These are phyloP conservation scores for Zygoascus biomembranicola DNA, from an alignment of 805 yeast genomes.

Conservation along the genomic window DNA sequence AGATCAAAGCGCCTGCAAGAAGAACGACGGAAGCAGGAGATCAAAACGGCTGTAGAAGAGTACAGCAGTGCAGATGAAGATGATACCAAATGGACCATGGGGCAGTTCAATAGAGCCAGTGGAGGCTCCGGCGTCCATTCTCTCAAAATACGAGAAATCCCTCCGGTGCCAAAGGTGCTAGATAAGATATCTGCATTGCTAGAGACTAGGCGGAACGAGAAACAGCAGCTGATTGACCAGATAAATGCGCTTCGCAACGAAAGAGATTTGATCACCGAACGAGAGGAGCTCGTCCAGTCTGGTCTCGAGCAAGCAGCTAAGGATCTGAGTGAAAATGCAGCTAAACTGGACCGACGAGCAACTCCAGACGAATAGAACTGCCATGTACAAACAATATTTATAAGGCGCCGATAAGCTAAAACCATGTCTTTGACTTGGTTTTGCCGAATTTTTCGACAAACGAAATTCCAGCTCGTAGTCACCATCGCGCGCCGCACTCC, in stretches of 20 bases:
- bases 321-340: background rate
- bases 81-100: background rate
- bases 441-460: no score
- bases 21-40: constrained; percentile 3
- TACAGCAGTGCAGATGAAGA: constrained; percentile 2
- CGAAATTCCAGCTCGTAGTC: no score
- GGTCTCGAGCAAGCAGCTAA: constrained; percentile 2
- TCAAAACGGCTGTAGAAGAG: constrained; percentile 6
- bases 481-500: no score
- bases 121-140: background rate
- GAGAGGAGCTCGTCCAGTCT: background rate
- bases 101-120: background rate
- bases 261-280: constrained; percentile 2
- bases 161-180: constrained; percentile 1
- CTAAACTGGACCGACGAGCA: background rate
- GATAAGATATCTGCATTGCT: background rate
- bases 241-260: constrained; percentile 1
- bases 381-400: background rate
- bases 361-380: background rate
- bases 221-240: background rate
- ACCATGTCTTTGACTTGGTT: no score
- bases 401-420: background rate
- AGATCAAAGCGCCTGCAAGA: background rate
- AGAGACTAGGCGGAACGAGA: background rate
- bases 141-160: background rate